Percentiles rank a stretch among this genome's conserved stretches.
Conservation (phyloP, 1,284 basidiomycete genomes). For the Cryptococcus sp. region DNA sequence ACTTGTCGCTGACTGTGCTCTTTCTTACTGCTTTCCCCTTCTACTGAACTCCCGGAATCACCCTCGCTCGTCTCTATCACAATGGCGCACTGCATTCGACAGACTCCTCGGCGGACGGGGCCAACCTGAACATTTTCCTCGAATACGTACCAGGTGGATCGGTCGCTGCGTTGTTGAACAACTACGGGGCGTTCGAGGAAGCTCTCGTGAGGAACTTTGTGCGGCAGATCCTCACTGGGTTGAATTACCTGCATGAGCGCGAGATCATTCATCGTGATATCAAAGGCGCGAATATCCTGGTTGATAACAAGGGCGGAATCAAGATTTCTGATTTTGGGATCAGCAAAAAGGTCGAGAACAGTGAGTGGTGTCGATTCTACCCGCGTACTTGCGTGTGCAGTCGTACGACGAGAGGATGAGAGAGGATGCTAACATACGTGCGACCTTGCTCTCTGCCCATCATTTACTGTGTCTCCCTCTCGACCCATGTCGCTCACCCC, state of each 20-base stretch:
- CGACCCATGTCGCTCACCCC: neutral
- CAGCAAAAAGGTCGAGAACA: slow-evolving; percentile 95
- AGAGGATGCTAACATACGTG: too few relatives aligned
- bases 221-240: slow-evolving; percentile 86
- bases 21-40: neutral
- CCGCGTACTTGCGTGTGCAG: neutral
- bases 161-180: slow-evolving; percentile 85
- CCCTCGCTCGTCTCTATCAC: too few relatives aligned
- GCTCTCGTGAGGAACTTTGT: slow-evolving; percentile 92
- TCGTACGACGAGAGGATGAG: too few relatives aligned
- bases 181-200: slow-evolving; percentile 97
- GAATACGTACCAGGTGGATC: slow-evolving; percentile 99
- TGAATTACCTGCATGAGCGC: slow-evolving; percentile 88
- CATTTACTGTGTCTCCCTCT: slow-evolving; percentile 6
- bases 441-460: neutral
- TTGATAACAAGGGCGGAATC: slow-evolving; percentile 97
- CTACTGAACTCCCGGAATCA: too few relatives aligned
- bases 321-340: slow-evolving; percentile 99
- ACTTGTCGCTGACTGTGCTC: slow-evolving; percentile 3
- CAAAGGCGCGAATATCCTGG: slow-evolving; percentile 96
- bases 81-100: slow-evolving; percentile 9
- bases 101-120: slow-evolving; percentile 88
- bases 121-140: slow-evolving; percentile 94
- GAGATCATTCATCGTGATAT: slow-evolving; percentile 99
- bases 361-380: slow-evolving; percentile 59